A percentile compares a stretch with the other conserved stretches of the same genome.
These are phyloP conservation scores for Pseudotulostoma volvatum DNA, from an alignment of 495 filamentous ascomycete species.

Conservation along the genomic window DNA sequence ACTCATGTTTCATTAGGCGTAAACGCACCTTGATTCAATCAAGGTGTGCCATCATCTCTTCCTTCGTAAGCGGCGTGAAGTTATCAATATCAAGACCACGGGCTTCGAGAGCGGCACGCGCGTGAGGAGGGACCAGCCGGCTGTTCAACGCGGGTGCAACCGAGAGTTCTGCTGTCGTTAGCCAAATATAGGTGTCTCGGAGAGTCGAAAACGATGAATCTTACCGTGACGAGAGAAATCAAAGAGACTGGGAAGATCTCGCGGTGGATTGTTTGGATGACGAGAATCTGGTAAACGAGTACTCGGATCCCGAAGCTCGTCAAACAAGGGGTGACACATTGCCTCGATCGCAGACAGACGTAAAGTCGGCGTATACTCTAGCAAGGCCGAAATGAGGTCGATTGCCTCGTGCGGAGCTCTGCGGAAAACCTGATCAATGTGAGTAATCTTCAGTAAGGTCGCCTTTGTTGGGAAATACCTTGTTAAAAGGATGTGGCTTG, in stretches of 20 bases:
- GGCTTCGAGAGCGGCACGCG: slow-evolving; percentile 52
- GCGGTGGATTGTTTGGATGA: slow-evolving; percentile 55
- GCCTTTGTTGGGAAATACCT: slow-evolving; percentile 31
- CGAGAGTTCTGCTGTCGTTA: slow-evolving; percentile 59
- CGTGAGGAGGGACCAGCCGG: slow-evolving; percentile 71
- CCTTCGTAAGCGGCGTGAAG: slow-evolving; percentile 74
- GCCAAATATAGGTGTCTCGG: slow-evolving; percentile 2
- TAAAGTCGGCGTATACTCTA: slow-evolving; percentile 96
- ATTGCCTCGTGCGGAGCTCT: slow-evolving; percentile 86
- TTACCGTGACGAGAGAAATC: slow-evolving; percentile 89
- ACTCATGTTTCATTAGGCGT: slow-evolving; percentile 27
- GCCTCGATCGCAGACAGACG: slow-evolving; percentile 87
- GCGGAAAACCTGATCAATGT: slow-evolving; percentile 58
- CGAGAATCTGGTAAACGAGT: slow-evolving; percentile 88
- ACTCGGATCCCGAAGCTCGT: slow-evolving; percentile 77
- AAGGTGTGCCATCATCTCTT: slow-evolving; percentile 94
- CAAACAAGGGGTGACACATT: slow-evolving; percentile 98
- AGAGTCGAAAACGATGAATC: slow-evolving; percentile 12
- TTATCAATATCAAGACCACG: slow-evolving; percentile 86
- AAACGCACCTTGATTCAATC: slow-evolving; percentile 47
- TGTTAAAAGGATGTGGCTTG: slow-evolving; percentile 97
- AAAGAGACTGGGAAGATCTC: slow-evolving; percentile 76
- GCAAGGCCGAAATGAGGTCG: slow-evolving; percentile 78
- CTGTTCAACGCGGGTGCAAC: slow-evolving; percentile 78
- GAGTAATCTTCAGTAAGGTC: slow-evolving; percentile 9